A percentile compares a stretch with the other conserved stretches of the same genome.
These are phyloP conservation scores for Paecilomyces dactylethromorphus DNA, from an alignment of 2,329 filamentous ascomycete genomes.

Conservation along the genomic window DNA sequence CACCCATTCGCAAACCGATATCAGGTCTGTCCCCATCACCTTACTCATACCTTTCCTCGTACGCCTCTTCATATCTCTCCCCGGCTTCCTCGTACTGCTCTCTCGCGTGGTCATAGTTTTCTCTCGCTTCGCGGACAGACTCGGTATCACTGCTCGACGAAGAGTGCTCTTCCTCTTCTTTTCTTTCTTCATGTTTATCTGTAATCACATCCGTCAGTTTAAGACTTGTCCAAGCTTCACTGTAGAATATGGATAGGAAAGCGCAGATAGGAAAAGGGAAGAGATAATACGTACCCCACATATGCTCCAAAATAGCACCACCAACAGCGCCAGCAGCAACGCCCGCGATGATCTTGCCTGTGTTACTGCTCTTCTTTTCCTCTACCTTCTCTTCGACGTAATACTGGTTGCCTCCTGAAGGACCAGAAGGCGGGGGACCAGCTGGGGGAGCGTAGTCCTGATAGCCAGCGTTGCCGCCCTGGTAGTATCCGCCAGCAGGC, in stretches of 20 bases:
- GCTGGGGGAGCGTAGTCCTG: constrained; percentile 8
- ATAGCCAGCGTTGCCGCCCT: constrained; percentile 3
- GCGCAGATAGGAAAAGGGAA: not conserved
- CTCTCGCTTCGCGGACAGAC: not conserved
- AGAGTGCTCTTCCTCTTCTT: not conserved
- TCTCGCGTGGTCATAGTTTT: too few species aligned
- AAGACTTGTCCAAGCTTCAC: not conserved
- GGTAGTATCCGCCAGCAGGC: constrained; percentile 10
- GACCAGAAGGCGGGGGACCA: constrained; percentile 8
- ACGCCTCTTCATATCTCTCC: not conserved
- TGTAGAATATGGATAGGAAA: not conserved
- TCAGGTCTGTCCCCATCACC: not conserved
- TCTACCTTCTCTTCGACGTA: constrained; percentile 24
- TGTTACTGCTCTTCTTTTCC: constrained; percentile 40
- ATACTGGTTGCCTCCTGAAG: not conserved
- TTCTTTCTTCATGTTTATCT: not conserved
- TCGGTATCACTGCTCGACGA: not conserved
- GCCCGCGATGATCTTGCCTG: constrained; percentile 50
- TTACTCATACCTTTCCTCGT: not conserved
- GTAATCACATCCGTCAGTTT: not conserved
- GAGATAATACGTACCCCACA: constrained; percentile 42
- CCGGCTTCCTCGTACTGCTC: too few species aligned
- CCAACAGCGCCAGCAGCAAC: constrained; percentile 51
- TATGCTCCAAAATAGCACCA: constrained; percentile 52
- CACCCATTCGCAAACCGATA: not conserved